phyloP scores from a whole-genome alignment of 2,329 filamentous ascomycete genomes.

The Fusarium clavum region DNA sequence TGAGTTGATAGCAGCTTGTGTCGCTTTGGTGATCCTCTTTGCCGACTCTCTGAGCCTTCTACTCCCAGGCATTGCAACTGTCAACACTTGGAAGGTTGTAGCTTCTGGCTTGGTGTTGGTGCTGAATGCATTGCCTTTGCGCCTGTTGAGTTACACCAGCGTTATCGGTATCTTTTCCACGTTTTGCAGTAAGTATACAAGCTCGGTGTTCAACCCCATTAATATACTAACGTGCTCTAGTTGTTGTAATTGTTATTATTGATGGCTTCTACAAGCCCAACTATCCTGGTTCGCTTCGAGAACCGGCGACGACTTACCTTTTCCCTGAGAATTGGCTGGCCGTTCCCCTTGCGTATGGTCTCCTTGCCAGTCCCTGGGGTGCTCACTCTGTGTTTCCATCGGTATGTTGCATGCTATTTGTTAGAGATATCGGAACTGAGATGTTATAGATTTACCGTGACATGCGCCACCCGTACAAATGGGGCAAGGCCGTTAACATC shows the following conservation, averaged over 20 bases:
- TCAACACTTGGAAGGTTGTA: conserved; percentile 84
- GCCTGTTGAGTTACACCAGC: conserved; percentile 88
- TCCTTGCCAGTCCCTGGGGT: conserved; percentile 83
- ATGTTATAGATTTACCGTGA: conserved; percentile 66
- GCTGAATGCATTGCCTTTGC: conserved; percentile 85
- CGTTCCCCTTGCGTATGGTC: conserved; percentile 86
- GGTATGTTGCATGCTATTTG: conserved; percentile 50
- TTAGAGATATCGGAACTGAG: conserved; percentile 4
- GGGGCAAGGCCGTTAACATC: conserved; percentile 76
- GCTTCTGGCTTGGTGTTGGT: conserved; percentile 83
- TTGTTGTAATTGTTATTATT: conserved; percentile 83
- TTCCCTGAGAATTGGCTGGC: conserved; percentile 90
- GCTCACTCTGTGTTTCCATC: conserved; percentile 83
- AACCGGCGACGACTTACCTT: conserved; percentile 83
- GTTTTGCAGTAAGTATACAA: conserved; percentile 77
- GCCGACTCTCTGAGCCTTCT: conserved; percentile 87
- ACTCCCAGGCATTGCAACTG: conserved; percentile 73
- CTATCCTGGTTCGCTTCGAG: conserved; percentile 81
- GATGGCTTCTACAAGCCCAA: conserved; percentile 88
- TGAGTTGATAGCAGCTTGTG: conserved; percentile 87
- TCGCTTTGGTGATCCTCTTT: conserved; percentile 92
- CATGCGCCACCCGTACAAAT: conserved; percentile 83
- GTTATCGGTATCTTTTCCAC: conserved; percentile 93
- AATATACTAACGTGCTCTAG: conserved; percentile 56
- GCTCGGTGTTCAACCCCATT: background rate